Evolutionary conservation across 441 rosid species (phyloP).

Genomic region (Macaranga tanarius): DNA sequence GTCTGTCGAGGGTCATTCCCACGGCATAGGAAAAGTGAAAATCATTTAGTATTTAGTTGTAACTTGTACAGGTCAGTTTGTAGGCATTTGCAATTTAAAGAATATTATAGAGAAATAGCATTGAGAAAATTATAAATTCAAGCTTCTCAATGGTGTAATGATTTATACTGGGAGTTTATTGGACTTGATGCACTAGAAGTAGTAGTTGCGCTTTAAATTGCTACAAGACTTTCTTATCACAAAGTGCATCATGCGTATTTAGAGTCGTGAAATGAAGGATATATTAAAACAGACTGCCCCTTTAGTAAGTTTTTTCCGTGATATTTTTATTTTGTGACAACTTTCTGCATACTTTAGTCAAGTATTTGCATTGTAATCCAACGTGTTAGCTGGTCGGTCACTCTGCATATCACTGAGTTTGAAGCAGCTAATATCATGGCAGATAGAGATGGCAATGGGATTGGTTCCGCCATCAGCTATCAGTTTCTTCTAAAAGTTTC

Average conservation of each 20-base stretch:
- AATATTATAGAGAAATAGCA: neutral
- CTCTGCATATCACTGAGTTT: neutral
- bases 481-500: neutral
- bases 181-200: neutral
- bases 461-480: neutral
- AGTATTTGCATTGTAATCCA: neutral
- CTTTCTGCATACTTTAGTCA: neutral
- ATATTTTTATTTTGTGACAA: too few species aligned
- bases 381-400: neutral
- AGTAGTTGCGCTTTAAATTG: too few species aligned
- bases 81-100: conserved; percentile 25
- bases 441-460: too few species aligned
- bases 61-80: conserved; percentile 41
- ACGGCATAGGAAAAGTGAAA: conserved; percentile 17
- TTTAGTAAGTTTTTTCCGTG: neutral
- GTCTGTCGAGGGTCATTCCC: conserved; percentile 5
- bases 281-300: neutral
- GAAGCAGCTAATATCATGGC: neutral
- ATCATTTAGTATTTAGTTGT: conserved; percentile 24
- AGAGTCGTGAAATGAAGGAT: too few species aligned
- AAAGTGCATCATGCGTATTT: too few species aligned
- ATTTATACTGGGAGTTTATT: neutral
- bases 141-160: conserved; percentile 11
- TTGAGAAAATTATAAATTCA: conserved; percentile 12
- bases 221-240: too few species aligned